Conservation (phyloP, 2,329 filamentous ascomycete species). For the Diaporthe citrichinensis region DNA sequence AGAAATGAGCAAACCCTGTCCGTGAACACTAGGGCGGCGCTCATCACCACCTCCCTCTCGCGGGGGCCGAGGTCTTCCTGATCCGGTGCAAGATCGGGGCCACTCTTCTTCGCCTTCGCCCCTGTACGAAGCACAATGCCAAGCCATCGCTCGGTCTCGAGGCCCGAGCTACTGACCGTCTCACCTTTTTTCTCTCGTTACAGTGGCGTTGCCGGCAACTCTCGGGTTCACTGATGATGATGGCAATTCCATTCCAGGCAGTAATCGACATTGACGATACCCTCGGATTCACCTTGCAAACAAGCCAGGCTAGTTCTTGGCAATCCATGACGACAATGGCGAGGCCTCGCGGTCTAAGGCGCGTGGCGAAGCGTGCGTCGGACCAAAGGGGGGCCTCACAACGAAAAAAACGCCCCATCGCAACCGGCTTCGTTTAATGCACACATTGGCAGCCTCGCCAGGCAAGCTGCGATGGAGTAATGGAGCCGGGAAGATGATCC, state of each 20-base stretch:
- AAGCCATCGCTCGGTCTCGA: constrained; percentile 23
- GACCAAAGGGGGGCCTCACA: not conserved
- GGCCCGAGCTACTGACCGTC: constrained; percentile 28
- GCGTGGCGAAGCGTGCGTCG: constrained; percentile 9
- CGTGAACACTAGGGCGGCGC: constrained; percentile 19
- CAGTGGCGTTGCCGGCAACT: constrained; percentile 26
- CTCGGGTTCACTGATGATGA: constrained; percentile 7
- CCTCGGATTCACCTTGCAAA: constrained; percentile 7
- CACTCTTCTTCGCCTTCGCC: constrained; percentile 14
- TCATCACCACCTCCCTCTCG: constrained; percentile 9
- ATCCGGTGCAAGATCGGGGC: constrained; percentile 29
- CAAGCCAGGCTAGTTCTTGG: not conserved
- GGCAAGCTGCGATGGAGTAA: constrained; percentile 7
- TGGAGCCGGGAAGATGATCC: constrained; percentile 10
- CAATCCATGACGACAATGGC: constrained; percentile 15
- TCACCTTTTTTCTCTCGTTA: constrained; percentile 18
- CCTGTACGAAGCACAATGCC: not conserved
- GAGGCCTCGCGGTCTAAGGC: not conserved
- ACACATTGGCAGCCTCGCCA: constrained; percentile 6
- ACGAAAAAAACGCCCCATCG: not conserved
- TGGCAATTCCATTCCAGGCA: not conserved
- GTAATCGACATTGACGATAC: constrained; percentile 12
- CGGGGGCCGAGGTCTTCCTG: constrained; percentile 12
- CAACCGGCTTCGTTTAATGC: not conserved
- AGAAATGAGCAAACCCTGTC: constrained; percentile 30